Percentiles rank a stretch among this genome's conserved stretches.
These are phyloP conservation scores for Dysphania ambrosioides DNA, from an alignment of 148 eudicot species.

Conservation along the genomic window DNA sequence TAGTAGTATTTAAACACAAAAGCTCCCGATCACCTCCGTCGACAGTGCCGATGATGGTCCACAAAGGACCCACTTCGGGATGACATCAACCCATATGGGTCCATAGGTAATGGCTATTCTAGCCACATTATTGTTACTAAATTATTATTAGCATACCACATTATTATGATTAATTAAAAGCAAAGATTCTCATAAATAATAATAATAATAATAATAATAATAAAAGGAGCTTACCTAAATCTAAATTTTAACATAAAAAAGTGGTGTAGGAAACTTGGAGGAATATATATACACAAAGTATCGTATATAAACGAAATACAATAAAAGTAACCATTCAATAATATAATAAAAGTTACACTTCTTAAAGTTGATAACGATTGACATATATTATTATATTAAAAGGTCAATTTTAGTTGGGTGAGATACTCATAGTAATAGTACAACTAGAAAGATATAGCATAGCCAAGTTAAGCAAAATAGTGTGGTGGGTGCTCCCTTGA, in stretches of 20 bases:
- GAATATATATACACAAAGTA: constrained; percentile 20
- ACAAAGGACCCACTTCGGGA: background rate
- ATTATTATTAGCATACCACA: constrained; percentile 14
- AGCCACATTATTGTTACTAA: constrained; percentile 34
- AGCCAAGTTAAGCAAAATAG: background rate
- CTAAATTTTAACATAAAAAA: background rate
- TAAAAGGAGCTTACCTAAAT: background rate
- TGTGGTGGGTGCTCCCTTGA: constrained; percentile 29
- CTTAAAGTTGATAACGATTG: too few relatives aligned
- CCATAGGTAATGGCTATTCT: constrained; percentile 21
- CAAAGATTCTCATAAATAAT: too few relatives aligned
- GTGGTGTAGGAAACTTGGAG: constrained; percentile 15
- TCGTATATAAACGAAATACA: too few relatives aligned
- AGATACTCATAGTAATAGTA: constrained; percentile 3
- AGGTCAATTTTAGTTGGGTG: constrained; percentile 30
- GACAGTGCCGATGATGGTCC: constrained; percentile 24
- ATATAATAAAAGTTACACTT: too few relatives aligned
- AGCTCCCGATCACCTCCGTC: constrained; percentile 16
- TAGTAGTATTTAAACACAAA: constrained; percentile 1
- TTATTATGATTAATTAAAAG: too few relatives aligned
- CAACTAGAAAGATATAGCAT: constrained; percentile 13
- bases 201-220: too few relatives aligned
- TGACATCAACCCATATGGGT: constrained; percentile 12
- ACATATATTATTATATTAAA: too few relatives aligned
- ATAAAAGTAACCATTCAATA: too few relatives aligned